Percentiles rank a stretch among this genome's conserved stretches.
Conservation (phyloP, 768 basidiomycete species). For the Coprinopsis marcescibilis region DNA sequence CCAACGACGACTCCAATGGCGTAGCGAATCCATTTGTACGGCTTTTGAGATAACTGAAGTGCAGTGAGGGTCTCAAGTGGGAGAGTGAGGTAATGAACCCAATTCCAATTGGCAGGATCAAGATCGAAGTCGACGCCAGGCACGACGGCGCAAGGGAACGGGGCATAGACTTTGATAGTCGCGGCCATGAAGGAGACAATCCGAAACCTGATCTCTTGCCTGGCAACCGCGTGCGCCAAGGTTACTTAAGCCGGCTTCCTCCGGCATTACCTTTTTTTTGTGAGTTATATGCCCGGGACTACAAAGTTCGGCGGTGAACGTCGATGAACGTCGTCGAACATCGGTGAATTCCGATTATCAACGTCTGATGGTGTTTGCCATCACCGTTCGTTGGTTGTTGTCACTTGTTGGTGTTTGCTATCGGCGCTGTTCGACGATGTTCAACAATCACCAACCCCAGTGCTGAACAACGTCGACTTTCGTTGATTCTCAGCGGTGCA, state of each 20-base stretch:
- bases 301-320: background rate
- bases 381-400: background rate
- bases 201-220: too few relatives aligned
- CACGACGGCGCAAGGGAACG: slow-evolving; percentile 7
- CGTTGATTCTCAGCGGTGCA: too few relatives aligned
- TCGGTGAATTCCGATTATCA: background rate
- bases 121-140: slow-evolving; percentile 1
- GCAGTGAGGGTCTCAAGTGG: background rate
- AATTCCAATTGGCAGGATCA: slow-evolving; percentile 9
- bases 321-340: background rate
- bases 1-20: slow-evolving; percentile 18
- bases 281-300: background rate
- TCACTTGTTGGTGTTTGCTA: background rate
- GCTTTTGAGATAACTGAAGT: slow-evolving; percentile 14
- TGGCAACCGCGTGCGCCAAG: too few relatives aligned
- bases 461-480: too few relatives aligned
- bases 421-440: too few relatives aligned
- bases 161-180: slow-evolving; percentile 5
- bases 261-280: too few relatives aligned
- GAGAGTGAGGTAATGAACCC: slow-evolving; percentile 3
- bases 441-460: too few relatives aligned
- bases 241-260: too few relatives aligned
- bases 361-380: background rate
- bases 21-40: slow-evolving; percentile 19
- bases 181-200: too few relatives aligned